Evolutionary conservation across 495 filamentous ascomycete genomes (phyloP).

Genomic region (Talaromyces thailandensis): DNA sequence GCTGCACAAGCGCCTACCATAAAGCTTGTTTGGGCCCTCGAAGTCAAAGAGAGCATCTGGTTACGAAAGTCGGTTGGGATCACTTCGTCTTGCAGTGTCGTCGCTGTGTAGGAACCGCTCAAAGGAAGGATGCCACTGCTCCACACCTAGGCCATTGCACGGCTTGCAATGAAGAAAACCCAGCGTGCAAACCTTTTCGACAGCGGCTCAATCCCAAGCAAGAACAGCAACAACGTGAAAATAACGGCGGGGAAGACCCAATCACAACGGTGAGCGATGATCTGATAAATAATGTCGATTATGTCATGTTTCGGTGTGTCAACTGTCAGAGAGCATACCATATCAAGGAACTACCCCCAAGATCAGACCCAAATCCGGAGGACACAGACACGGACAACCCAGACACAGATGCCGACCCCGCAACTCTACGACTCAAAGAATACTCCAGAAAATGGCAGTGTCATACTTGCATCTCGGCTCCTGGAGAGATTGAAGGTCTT

Average conservation of each 20-base stretch:
- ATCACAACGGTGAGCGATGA: constrained; percentile 49
- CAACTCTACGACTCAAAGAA: constrained; percentile 44
- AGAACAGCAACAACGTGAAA: constrained; percentile 70
- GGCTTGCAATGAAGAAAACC: constrained; percentile 50
- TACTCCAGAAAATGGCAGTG: constrained; percentile 67
- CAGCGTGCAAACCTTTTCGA: constrained; percentile 60
- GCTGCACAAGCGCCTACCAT: constrained; percentile 78
- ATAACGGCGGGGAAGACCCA: constrained; percentile 72
- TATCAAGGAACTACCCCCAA: constrained; percentile 63
- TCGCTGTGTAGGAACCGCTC: constrained; percentile 61
- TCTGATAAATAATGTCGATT: constrained; percentile 63
- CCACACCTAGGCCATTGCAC: constrained; percentile 66
- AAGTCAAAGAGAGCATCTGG: constrained; percentile 69
- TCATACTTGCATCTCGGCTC: constrained; percentile 53
- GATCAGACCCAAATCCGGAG: constrained; percentile 21
- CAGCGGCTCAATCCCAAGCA: constrained; percentile 60
- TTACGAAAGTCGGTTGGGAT: constrained; percentile 74
- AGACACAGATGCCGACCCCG: constrained; percentile 13
- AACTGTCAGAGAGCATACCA: constrained; percentile 75
- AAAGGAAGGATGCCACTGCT: constrained; percentile 55
- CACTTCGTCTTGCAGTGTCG: constrained; percentile 86
- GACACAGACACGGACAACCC: constrained; percentile 16
- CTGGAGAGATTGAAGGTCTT: constrained; percentile 55
- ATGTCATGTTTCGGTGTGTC: constrained; percentile 75
- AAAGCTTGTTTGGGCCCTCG: constrained; percentile 71